Percentiles rank a stretch among this genome's conserved stretches.
Evolutionary conservation across 352 stramenopile species (phyloP).

Genomic region (Phytophthora podocarpi): DNA sequence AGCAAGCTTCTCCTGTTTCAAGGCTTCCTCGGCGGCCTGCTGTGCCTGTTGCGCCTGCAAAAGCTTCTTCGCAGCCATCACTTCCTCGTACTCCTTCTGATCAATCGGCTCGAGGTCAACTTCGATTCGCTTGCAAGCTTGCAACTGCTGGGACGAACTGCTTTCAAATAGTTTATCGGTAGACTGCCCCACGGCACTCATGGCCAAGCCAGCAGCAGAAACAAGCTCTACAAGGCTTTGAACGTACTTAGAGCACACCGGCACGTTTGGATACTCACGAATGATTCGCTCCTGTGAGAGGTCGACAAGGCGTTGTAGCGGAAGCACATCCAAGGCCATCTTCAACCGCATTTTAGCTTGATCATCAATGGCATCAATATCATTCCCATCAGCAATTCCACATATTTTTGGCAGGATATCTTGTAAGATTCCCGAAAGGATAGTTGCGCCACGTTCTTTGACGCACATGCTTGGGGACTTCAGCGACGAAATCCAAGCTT

Average conservation of each 20-base stretch:
- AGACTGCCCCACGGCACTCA: conserved; percentile 53
- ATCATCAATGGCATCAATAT: conserved; percentile 24
- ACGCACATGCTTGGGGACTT: conserved; percentile 87
- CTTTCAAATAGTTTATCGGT: conserved; percentile 58
- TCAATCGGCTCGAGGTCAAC: conserved; percentile 71
- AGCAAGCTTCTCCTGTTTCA: conserved; percentile 47
- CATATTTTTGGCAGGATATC: conserved; percentile 68
- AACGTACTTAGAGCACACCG: conserved; percentile 84
- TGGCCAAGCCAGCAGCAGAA: conserved; percentile 66
- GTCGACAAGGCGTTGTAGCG: conserved; percentile 71
- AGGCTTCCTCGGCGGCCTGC: conserved; percentile 52
- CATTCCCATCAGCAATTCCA: conserved; percentile 11
- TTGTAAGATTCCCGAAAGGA: conserved; percentile 78
- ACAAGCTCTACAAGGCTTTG: conserved; percentile 87
- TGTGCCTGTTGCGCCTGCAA: conserved; percentile 42
- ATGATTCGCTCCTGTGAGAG: conserved; percentile 77
- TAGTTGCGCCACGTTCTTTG: conserved; percentile 84
- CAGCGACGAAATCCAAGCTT: conserved; percentile 82
- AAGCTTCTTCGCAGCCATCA: conserved; percentile 46
- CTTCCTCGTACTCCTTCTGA: conserved; percentile 72
- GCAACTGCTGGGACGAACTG: conserved; percentile 43
- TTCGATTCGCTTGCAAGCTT: conserved; percentile 68
- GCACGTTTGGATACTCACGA: conserved; percentile 76
- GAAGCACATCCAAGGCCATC: conserved; percentile 54
- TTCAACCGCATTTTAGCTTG: conserved; percentile 40